Base-by-base conservation (phyloP, 2,329 filamentous ascomycete genomes). In the Cordyceps cateniannulata region DNA sequence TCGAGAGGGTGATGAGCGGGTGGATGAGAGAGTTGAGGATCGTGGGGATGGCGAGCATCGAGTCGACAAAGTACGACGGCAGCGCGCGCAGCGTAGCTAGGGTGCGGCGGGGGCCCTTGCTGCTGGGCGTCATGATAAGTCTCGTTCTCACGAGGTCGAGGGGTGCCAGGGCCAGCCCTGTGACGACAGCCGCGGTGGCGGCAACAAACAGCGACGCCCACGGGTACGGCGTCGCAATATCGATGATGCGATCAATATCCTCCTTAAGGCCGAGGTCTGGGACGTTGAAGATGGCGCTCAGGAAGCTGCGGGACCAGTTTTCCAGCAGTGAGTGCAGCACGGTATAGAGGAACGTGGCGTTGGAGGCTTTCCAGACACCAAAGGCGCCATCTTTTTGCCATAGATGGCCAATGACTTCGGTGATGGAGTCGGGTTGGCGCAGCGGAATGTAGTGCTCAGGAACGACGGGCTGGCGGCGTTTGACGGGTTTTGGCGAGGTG, bases 351-450 rank as follows among this genome's bases (percentile, higher is more conserved):
- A 98, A 99, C 1, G 92, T 96, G 16, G 90, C 86, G 71, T 98
- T 98, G 42, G 92, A 91, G 9, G 88, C 86, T 73, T 97, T 97
- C 93, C 93, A 99, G 5, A 97, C 87, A 5, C 95, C 95, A 81
- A 92, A 93, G 0, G 88, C 88, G 40, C 92, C 91, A 71, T 96
- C 93, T 66, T 89, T 93, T 52, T 88, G 83, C 90, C 95, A 98
- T 22, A 98, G 77, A 71, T 96, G 89, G 7, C 87, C 87, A 63
- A 99, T 84, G 3, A 95, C 91, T 66, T 96, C 91, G 67, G 93
- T 83, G 61, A 98, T 80, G 1, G 93, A 93, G 70, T 93, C 89
- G 12, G 90, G 80, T 62, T 87, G 86, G 65, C 87, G 87, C 22
- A 97, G 80, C 25, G 81, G 78, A 24, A 97, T 81, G 61, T 86